Base-by-base conservation (phyloP, 2,329 filamentous ascomycete genomes). In the Madurella mycetomatis region DNA sequence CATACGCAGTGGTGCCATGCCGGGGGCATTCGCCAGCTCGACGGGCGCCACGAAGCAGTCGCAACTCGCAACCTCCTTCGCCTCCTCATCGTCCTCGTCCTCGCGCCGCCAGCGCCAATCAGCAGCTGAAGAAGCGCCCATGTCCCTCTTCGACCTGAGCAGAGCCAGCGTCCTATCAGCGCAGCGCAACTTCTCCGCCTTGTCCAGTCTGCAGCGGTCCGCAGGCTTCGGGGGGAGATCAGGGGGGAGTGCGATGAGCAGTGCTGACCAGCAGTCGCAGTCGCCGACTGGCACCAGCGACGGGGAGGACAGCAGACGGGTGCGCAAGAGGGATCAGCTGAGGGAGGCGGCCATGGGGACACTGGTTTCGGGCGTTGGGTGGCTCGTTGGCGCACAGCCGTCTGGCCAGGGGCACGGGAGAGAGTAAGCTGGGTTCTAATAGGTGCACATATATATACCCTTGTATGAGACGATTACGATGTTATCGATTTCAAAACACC, bases 291-390 rank as follows among this genome's bases (percentile, higher is more conserved):
- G 49, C 19, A 59, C 53, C 53, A 61, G 54, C 30, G 59, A 56
- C 64, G 64, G 39, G 58, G 65, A 64, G 25, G 53, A 59, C 46
- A 64, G 67, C 47, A 69, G 76, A 55, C 76, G 71, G 53, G 75
- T 81, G 39, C 79, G 88, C 62, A 92, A 86, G 74, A 79, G 89
- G 62, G 89, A 92, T 67, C 85, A 87, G 68, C 64, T 87, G 41
- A 76, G 82, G 59, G 84, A 86, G 56, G 84, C 79, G 37, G 84
- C 85, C 9, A 82, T 85, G 52, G 83, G 82, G n/a, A 84, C 83
- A 1, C 67, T 87, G 45, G 84, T 85, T 2, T 83, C 81, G 42
- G 82, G 85, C 16, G 80, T 88, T 19, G 84, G 85, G 0, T 87
- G 85, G 85, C 67, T 87, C 45, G 79, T 87, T 55, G 82, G 82